These are phyloP conservation scores for Eucalyptus victrix DNA, from an alignment of 345 rosid species.

Conservation along the genomic window DNA sequence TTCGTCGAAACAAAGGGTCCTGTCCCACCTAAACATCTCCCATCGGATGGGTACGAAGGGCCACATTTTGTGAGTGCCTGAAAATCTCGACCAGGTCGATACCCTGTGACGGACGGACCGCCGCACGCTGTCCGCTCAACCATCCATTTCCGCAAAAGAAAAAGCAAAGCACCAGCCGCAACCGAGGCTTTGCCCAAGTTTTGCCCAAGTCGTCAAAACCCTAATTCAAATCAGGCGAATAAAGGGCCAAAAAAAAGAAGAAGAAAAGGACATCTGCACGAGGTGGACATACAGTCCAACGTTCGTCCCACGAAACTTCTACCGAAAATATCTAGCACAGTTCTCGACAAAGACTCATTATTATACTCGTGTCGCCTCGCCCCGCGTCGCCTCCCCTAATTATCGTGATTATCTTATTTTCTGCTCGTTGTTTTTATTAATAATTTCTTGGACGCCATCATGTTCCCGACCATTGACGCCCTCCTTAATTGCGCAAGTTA, in stretches of 20 bases:
- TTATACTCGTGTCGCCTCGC: not conserved
- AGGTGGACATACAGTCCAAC: not conserved
- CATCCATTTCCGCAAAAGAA: not conserved
- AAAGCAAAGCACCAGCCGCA: not conserved
- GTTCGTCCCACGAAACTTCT: not conserved
- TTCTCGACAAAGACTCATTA: not conserved
- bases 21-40: not conserved
- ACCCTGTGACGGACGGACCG: not conserved
- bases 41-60: not conserved
- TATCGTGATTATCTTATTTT: not conserved
- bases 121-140: not conserved
- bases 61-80: fast-evolving
- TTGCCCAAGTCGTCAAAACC: not conserved
- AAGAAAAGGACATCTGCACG: not conserved
- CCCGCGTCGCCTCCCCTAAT: not conserved
- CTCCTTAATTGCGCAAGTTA: not conserved
- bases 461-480: not conserved
- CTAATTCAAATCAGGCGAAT: not conserved
- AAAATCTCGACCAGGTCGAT: not conserved
- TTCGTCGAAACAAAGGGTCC: not conserved
- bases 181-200: not conserved
- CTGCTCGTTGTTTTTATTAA: not conserved
- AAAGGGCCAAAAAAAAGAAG: no score
- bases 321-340: not conserved
- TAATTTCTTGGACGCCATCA: not conserved